phyloP scores from a whole-genome alignment of 345 rosid species.

The Tarenaya hassleriana region DNA sequence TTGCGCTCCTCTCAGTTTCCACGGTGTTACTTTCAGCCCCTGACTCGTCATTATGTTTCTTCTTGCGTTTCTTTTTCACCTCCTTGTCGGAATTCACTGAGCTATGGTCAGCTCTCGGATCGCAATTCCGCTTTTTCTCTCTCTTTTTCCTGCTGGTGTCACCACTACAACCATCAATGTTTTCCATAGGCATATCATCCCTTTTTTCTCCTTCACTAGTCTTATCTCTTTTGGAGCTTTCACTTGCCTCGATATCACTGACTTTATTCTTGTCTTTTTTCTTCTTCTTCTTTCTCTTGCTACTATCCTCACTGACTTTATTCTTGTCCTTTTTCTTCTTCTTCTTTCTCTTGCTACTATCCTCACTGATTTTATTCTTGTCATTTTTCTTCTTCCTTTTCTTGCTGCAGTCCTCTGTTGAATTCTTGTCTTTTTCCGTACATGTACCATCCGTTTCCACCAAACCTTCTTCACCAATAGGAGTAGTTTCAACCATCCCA shows the following conservation, averaged over 20 bases:
- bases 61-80: constrained; percentile 11
- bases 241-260: constrained; percentile 3
- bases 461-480: too few relatives aligned
- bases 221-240: constrained; percentile 7
- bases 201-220: not conserved
- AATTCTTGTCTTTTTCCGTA: constrained; percentile 8
- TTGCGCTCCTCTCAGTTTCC: too few relatives aligned
- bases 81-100: constrained; percentile 3
- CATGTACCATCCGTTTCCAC: too few relatives aligned
- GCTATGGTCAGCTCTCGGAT: constrained; percentile 14
- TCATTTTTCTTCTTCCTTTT: constrained; percentile 14
- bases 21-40: too few relatives aligned
- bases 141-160: constrained; percentile 7
- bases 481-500: too few relatives aligned
- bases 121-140: constrained; percentile 21
- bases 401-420: not conserved
- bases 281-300: constrained; percentile 10
- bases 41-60: too few relatives aligned
- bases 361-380: constrained; percentile 5
- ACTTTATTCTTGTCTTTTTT: constrained; percentile 13
- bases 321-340: constrained; percentile 20
- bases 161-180: not conserved
- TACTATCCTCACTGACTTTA: not conserved
- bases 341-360: not conserved
- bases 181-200: not conserved